A percentile compares a stretch with the other conserved stretches of the same genome.
Conservation (phyloP, 176 grass and related monocot species). For the sorghum (Sorghum bicolor) region Sorghum_bicolor_NCBIv3 NC_012871.2:70162501-70163000, state of each 20-base stretch:
- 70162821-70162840: constrained; percentile 80
- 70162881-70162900: constrained; percentile 70
- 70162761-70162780: not conserved
- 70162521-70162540: too few relatives aligned
- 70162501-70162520: too few relatives aligned
- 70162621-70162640: constrained; percentile 56
- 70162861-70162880: constrained; percentile 57
- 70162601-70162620: constrained; percentile 32
- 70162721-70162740: constrained; percentile 71
- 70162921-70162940: constrained; percentile 86
- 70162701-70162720: constrained; percentile 77
- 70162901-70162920: constrained; percentile 84
- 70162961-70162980: constrained; percentile 95
- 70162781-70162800: constrained; percentile 46
- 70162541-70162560: too few relatives aligned
- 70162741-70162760: constrained; percentile 34
- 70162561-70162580: too few relatives aligned
- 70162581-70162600: too few relatives aligned
- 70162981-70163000: not conserved
- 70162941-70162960: constrained; percentile 91
- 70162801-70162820: constrained; percentile 62
- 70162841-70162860: constrained; percentile 51
- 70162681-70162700: constrained; percentile 61
- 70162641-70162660: constrained; percentile 47
- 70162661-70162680: constrained; percentile 59